phyloP scores from a whole-genome alignment of 2,329 filamentous ascomycete genomes.

The Epichloe sibirici region DNA sequence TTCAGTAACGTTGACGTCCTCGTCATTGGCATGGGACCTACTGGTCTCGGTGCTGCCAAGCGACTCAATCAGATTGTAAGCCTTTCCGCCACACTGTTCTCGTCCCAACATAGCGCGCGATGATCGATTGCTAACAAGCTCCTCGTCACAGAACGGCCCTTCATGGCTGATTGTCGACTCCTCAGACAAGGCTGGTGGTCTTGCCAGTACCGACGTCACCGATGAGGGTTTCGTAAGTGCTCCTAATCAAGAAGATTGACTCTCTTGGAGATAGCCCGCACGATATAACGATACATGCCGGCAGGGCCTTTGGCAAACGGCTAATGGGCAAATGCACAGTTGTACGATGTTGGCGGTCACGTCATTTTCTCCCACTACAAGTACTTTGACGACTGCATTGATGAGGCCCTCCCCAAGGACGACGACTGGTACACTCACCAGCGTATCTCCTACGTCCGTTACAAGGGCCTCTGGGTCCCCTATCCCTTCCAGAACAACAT shows the following conservation, averaged over 20 bases:
- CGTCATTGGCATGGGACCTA: slow-evolving; percentile 94
- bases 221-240: slow-evolving; percentile 89
- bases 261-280: not conserved
- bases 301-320: not conserved
- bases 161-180: slow-evolving; percentile 96
- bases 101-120: not conserved
- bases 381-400: slow-evolving; percentile 98
- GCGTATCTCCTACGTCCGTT: slow-evolving; percentile 97
- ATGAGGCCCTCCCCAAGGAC: slow-evolving; percentile 88
- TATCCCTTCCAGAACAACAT: slow-evolving; percentile 99
- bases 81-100: slow-evolving; percentile 19
- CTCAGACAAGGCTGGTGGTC: slow-evolving; percentile 83
- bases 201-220: slow-evolving; percentile 89
- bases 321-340: slow-evolving; percentile 35
- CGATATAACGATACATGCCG: not conserved
- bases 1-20: slow-evolving; percentile 84
- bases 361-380: slow-evolving; percentile 99
- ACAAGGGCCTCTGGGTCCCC: slow-evolving; percentile 91
- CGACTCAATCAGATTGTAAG: slow-evolving; percentile 90
- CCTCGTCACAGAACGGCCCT: slow-evolving; percentile 55
- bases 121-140: slow-evolving; percentile 15
- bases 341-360: slow-evolving; percentile 97
- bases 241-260: not conserved
- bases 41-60: slow-evolving; percentile 95
- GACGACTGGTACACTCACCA: slow-evolving; percentile 97